These are phyloP conservation scores for Handroanthus guayacan DNA, from an alignment of 257 asterid genomes.

Conservation along the genomic window DNA sequence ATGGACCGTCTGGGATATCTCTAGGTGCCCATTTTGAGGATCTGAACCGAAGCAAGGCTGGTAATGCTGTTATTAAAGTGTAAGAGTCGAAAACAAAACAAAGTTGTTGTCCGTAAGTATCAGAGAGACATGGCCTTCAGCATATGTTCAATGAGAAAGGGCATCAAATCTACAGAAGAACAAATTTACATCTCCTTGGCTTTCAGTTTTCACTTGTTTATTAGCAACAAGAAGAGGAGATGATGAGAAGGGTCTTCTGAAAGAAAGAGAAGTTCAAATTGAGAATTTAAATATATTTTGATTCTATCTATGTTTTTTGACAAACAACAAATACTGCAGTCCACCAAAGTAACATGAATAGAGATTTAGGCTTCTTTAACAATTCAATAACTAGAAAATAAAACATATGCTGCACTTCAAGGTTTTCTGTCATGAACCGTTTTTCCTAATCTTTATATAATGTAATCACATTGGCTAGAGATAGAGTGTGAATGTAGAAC, in stretches of 20 bases:
- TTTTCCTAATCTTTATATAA: neutral
- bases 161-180: neutral
- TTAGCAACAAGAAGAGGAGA: neutral
- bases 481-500: too few species aligned
- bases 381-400: neutral
- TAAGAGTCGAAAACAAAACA: slow-evolving; percentile 2
- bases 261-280: neutral
- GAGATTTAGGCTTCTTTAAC: neutral
- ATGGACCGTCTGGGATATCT: slow-evolving; percentile 69
- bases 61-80: slow-evolving; percentile 9
- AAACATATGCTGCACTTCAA: neutral
- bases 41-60: slow-evolving; percentile 48
- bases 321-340: neutral
- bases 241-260: neutral
- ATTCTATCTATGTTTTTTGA: neutral
- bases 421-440: too few species aligned
- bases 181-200: too few species aligned
- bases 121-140: neutral
- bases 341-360: neutral
- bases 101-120: neutral
- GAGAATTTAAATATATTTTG: neutral
- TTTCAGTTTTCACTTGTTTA: neutral
- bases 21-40: slow-evolving; percentile 76
- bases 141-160: neutral
- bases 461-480: too few species aligned